Base-by-base conservation (phyloP, 1,284 basidiomycete genomes). In the Tylopilus sp. region DNA sequence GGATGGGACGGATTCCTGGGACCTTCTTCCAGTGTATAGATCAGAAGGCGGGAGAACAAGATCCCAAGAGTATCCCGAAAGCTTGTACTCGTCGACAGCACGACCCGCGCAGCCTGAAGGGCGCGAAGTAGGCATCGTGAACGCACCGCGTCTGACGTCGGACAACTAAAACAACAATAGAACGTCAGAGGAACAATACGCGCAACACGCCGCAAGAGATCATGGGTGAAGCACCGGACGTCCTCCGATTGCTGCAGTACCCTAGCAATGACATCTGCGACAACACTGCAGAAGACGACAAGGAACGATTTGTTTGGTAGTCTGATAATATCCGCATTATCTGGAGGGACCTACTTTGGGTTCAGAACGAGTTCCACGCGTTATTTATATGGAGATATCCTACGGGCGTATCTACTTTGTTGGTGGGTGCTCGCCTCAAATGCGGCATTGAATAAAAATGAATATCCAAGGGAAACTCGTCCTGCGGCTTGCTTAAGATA, bases 171-270 rank as follows among this genome's bases (percentile, higher is more conserved):
- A 54, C 76, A 77, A 56, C 73, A 76, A 45, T 81, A 68, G 56
- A 83, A 79, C n/a, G 74, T 65, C 33, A 68, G 62, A 28, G 72
- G 67, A n/a, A 73, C 58, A 7, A 75, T 60, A 42, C 76, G 75
- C 10, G 74, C 66, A 4, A 74, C 64, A 28, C 69, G 71, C 28
- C 74, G 74, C 29, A 74, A 59, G 40, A 81, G 57, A 56, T 85
- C 80, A 15, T 65, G 62, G 5, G 84, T 68, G 50, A 83, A 79
- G 67, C 76, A 77, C 29, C 77, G 74, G 9, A 72, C 75, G 32
- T 73, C 69, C 15, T 76, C 60, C 1, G 75, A 63, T 0, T 75
- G 74, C 36, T 65, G 68, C 42, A 84, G 58, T 2, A 76, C 64
- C 45, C 69, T 71, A 33, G 74, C 66, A 14, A 79, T 58, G n/a